phyloP scores from a whole-genome alignment of 2,329 filamentous ascomycete species.

The Microsporum canis region DNA sequence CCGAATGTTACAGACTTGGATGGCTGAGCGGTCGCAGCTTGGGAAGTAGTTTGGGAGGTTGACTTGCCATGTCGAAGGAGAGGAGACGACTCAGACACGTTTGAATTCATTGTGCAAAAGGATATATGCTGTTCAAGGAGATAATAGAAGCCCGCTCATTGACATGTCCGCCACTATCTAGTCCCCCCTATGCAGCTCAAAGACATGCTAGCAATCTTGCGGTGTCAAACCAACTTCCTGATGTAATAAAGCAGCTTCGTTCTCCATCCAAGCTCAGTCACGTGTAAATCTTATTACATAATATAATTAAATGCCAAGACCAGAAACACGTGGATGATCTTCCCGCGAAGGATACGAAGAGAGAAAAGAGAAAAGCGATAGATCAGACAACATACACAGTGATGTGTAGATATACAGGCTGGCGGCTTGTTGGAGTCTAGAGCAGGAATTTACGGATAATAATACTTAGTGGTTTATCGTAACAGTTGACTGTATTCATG shows the following conservation, averaged over 20 bases:
- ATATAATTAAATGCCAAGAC: neutral
- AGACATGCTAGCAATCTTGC: no score
- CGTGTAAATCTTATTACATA: neutral
- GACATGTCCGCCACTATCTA: neutral
- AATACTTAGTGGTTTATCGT: no score
- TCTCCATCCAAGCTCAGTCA: neutral
- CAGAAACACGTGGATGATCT: no score
- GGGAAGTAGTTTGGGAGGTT: slow-evolving; percentile 26
- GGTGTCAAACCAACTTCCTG: no score
- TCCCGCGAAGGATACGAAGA: no score
- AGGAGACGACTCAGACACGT: slow-evolving; percentile 11
- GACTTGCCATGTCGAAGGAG: slow-evolving; percentile 8
- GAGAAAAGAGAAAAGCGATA: no score
- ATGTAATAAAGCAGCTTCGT: neutral
- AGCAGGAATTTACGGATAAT: no score
- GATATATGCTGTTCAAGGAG: neutral
- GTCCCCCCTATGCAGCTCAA: neutral
- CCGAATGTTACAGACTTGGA: slow-evolving; percentile 40
- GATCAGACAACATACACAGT: no score
- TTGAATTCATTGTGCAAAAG: neutral
- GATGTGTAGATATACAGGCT: no score
- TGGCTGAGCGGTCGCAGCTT: slow-evolving; percentile 24
- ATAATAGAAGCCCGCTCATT: neutral
- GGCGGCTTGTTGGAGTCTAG: no score
- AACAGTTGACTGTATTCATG: no score